Conservation (phyloP, 1,284 basidiomycete species). For the Blastosporella zonata region DNA sequence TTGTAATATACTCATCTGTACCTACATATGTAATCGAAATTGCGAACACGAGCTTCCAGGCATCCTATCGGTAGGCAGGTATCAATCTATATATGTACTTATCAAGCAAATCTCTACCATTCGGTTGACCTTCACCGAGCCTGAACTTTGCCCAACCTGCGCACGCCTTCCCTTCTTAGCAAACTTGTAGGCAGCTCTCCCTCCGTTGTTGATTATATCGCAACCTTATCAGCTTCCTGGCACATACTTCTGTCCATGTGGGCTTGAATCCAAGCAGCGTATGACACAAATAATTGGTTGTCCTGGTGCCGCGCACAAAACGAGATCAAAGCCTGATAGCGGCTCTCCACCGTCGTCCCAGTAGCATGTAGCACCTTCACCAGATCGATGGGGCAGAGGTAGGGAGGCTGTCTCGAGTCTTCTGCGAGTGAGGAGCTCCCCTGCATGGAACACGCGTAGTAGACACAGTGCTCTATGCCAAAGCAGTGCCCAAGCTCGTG, state of each 20-base stretch:
- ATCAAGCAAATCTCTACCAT: too few species aligned
- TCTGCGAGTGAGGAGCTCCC: constrained; percentile 29
- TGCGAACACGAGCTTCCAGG: too few species aligned
- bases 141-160: too few species aligned
- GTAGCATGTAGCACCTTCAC: constrained; percentile 28
- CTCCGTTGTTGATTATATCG: too few species aligned
- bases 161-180: too few species aligned
- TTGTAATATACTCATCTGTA: background rate
- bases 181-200: too few species aligned
- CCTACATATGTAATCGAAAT: too few species aligned
- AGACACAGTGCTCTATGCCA: constrained; percentile 34
- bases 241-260: background rate
- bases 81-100: too few species aligned
- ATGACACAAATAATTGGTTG: constrained; percentile 26
- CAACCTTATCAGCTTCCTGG: background rate
- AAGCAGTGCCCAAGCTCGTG: constrained; percentile 36
- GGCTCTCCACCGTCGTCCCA: constrained; percentile 16
- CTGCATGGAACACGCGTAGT: constrained; percentile 35
- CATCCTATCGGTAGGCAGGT: too few species aligned
- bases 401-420: constrained; percentile 33
- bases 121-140: too few species aligned
- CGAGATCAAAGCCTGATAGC: constrained; percentile 22
- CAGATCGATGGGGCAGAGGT: constrained; percentile 33
- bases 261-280: constrained; percentile 25
- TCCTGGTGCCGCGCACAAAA: constrained; percentile 26